Evolutionary conservation across 2,329 filamentous ascomycete species (phyloP).

Genomic region (Penicillium janthinellum): DNA sequence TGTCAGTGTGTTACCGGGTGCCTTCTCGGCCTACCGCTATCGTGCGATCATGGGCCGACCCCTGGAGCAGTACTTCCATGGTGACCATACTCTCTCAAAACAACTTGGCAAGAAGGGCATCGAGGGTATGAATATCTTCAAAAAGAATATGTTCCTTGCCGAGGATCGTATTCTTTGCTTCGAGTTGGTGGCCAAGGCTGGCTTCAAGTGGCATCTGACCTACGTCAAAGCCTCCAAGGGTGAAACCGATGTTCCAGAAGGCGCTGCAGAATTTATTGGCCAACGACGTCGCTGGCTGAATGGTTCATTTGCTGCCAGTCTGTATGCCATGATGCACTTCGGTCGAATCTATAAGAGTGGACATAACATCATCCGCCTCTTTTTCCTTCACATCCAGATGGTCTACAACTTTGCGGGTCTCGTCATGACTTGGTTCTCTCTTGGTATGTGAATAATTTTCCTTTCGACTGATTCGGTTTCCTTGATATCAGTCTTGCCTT

Average conservation of each 20-base stretch:
- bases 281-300: slow-evolving; percentile 98
- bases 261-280: slow-evolving; percentile 90
- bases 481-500: slow-evolving; percentile 7
- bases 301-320: slow-evolving; percentile 92
- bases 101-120: slow-evolving; percentile 97
- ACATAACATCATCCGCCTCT: slow-evolving; percentile 94
- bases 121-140: slow-evolving; percentile 99
- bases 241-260: slow-evolving; percentile 98
- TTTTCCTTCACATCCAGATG: slow-evolving; percentile 95
- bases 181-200: slow-evolving; percentile 95
- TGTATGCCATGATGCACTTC: slow-evolving; percentile 97
- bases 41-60: slow-evolving; percentile 95
- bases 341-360: slow-evolving; percentile 96
- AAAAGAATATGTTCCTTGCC: slow-evolving; percentile 99
- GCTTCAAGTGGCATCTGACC: slow-evolving; percentile 96
- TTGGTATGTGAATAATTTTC: slow-evolving; percentile 46
- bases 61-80: slow-evolving; percentile 97
- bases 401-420: slow-evolving; percentile 88
- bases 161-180: slow-evolving; percentile 99
- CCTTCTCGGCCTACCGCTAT: slow-evolving; percentile 96
- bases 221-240: slow-evolving; percentile 99
- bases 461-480: not conserved
- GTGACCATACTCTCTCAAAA: slow-evolving; percentile 93
- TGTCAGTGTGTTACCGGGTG: slow-evolving; percentile 93
- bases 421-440: slow-evolving; percentile 83